These are phyloP conservation scores for Paracorniculantispora psalliotae DNA, from an alignment of 2,329 filamentous ascomycete species.

Conservation along the genomic window DNA sequence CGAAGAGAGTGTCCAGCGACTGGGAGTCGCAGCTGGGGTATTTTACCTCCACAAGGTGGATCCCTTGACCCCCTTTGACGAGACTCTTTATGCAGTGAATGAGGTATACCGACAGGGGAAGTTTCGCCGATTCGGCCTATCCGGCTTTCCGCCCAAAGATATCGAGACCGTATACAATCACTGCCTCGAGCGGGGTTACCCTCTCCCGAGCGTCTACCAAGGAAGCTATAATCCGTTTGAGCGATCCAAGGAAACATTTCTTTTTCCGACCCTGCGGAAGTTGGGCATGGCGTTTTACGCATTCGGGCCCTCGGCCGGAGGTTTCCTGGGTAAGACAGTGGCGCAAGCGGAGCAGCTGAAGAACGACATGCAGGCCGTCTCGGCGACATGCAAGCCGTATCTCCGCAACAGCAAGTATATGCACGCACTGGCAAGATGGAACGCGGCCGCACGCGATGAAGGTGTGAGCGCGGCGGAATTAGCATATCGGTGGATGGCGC, in stretches of 20 bases:
- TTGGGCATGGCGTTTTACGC: slow-evolving; percentile 17
- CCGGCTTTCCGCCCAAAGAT: slow-evolving; percentile 15
- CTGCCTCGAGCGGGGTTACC: slow-evolving; percentile 12
- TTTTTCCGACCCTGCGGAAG: slow-evolving; percentile 14
- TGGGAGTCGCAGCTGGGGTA: slow-evolving; percentile 12
- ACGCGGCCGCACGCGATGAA: slow-evolving; percentile 13
- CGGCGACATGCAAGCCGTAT: slow-evolving; percentile 16
- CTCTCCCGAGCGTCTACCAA: slow-evolving; percentile 14
- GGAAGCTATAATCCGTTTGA: slow-evolving; percentile 15
- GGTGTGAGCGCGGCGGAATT: slow-evolving; percentile 13
- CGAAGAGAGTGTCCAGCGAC: slow-evolving; percentile 14
- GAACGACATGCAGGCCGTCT: not conserved
- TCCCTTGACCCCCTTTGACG: slow-evolving; percentile 13
- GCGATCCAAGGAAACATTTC: slow-evolving; percentile 14
- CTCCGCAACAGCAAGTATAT: slow-evolving; percentile 10
- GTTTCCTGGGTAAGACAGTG: slow-evolving; percentile 17
- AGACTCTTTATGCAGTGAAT: slow-evolving; percentile 17
- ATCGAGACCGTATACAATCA: slow-evolving; percentile 14
- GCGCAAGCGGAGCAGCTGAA: slow-evolving; percentile 13
- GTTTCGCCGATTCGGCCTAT: slow-evolving; percentile 16
- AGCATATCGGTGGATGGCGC: slow-evolving; percentile 7
- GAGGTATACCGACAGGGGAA: slow-evolving; percentile 11
- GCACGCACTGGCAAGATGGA: slow-evolving; percentile 13
- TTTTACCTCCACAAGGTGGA: slow-evolving; percentile 18
- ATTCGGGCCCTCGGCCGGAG: slow-evolving; percentile 17